Base-by-base conservation (phyloP, 805 yeast genomes). In the Teunomyces lycoperdinae region DNA sequence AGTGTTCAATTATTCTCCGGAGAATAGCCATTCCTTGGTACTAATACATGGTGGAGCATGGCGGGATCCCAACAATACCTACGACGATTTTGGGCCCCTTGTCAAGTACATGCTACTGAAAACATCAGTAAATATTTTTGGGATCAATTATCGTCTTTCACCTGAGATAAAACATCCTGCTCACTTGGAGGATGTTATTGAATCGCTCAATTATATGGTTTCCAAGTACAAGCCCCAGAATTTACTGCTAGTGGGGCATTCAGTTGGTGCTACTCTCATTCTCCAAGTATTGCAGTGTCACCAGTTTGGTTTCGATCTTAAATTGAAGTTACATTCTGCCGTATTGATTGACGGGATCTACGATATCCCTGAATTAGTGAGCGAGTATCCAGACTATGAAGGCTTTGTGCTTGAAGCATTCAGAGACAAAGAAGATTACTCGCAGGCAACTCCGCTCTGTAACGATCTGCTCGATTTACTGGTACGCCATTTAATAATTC, bases 31-130 rank as follows among this genome's bases (percentile, higher is more conserved):
- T 17, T 63, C 78, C 14, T 46, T 80, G 5, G 74, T 87, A 0
- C 83, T 81, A 54, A 76, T 89, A 34, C 96, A 89, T 64, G 96
- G 96, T 1, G 96, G 96, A 0, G 95, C 90, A 0, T 89, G 96
- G 96, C 73, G 88, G 51, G 95, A 86, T 58, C 79, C 82, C 1
- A 60, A 52, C 2, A 84, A 85, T 58, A 84, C 90, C 0, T 75
- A 67, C 26, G 64, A 74, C 34, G 92, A 85, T 56, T 81, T 79
- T 46, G 68, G 67, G 8, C 54, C 52, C 9, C 49, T 82, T 39
- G 52, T 64, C 17, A 46, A 24, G 4, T 32, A 38, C 5, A 11
- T 42, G 26, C 20, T 14, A 17, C 34, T 24, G 29, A 29, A 36
- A 4, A n/a, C 41, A 17, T 11, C 4, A 5, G 4, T 38, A 24